These are phyloP conservation scores for Globisporangium middletonii DNA, from an alignment of 352 stramenopile genomes.

Conservation along the genomic window DNA sequence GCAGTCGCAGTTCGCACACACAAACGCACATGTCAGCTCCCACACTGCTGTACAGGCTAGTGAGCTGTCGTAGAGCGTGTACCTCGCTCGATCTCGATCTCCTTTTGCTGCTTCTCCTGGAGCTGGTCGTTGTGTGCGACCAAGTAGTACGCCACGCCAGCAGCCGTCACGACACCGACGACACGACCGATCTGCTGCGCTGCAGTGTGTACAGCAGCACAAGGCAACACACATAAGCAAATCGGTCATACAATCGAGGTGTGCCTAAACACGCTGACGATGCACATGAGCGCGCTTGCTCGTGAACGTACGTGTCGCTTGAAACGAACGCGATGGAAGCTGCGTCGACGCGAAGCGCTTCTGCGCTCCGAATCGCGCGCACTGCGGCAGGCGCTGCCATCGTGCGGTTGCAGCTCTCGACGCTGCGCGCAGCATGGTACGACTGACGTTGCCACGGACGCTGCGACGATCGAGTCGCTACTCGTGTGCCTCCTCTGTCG, in stretches of 20 bases:
- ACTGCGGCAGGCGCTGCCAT: not conserved
- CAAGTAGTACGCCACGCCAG: conserved; percentile 45
- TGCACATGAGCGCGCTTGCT: no score
- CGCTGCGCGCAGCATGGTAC: not conserved
- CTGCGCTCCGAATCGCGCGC: not conserved
- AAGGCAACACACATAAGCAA: not conserved
- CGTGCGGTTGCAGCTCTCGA: not conserved
- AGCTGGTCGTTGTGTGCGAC: conserved; percentile 36
- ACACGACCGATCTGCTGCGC: conserved; percentile 17
- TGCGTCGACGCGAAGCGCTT: conserved; percentile 5
- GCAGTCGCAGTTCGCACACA: not conserved
- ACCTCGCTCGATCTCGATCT: conserved; percentile 62
- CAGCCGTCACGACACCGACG: conserved; percentile 21
- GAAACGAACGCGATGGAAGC: not conserved
- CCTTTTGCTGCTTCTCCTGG: conserved; percentile 48
- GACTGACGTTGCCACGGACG: no score
- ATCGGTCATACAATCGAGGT: not conserved
- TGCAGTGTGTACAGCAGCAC: not conserved
- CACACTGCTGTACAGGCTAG: no score
- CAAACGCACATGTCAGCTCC: not conserved
- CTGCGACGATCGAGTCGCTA: no score
- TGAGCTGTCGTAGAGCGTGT: not conserved
- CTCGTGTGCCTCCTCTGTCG: no score
- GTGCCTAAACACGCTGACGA: not conserved
- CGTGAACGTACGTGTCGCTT: conserved; percentile 6